Conservation (phyloP, 176 grass and related monocot genomes). For the Poa annua region DNA sequence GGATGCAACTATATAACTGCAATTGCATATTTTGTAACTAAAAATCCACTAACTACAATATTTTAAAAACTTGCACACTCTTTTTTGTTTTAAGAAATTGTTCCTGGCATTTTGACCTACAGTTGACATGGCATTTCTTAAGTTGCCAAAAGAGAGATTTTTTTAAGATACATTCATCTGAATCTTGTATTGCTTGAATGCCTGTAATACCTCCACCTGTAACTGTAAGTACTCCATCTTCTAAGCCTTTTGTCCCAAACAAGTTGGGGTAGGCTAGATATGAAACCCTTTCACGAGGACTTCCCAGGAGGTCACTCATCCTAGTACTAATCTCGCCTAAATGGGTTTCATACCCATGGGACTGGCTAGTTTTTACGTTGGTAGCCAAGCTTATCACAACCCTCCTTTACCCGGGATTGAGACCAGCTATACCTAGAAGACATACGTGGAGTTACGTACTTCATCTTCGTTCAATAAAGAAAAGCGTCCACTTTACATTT, state of each 20-base stretch:
- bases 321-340: too few relatives aligned
- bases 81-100: too few relatives aligned
- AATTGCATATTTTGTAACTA: conserved; percentile 7
- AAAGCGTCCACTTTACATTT: neutral
- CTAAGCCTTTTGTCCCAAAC: too few relatives aligned
- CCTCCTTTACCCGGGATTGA: too few relatives aligned
- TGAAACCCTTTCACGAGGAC: too few relatives aligned
- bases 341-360: too few relatives aligned
- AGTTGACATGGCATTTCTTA: conserved; percentile 23
- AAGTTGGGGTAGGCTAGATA: too few relatives aligned
- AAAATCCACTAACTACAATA: neutral
- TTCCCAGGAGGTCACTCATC: too few relatives aligned
- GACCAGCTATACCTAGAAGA: too few relatives aligned
- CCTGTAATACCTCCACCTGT: neutral
- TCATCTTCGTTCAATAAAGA: neutral
- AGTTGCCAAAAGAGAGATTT: neutral
- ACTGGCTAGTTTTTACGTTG: too few relatives aligned
- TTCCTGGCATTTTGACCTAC: too few relatives aligned
- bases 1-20: neutral
- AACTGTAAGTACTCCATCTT: neutral
- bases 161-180: neutral
- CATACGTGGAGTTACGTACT: neutral
- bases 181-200: neutral
- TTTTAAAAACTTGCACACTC: neutral
- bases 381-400: too few relatives aligned